Conservation (phyloP, 306 rosid genomes). For the Vicia sativa region DNA sequence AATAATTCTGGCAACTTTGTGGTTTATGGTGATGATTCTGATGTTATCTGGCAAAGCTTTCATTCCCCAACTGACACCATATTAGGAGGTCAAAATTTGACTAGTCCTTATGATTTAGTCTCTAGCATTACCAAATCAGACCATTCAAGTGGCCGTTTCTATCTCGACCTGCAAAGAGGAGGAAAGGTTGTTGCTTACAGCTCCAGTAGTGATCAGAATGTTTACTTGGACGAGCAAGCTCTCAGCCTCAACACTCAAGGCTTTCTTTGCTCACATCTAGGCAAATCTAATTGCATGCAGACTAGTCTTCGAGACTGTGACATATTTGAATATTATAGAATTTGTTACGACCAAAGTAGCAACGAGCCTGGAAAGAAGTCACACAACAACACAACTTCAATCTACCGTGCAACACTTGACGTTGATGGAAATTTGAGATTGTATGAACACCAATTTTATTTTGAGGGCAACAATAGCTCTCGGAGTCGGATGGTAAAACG, state of each 20-base stretch:
- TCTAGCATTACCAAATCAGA: constrained; percentile 33
- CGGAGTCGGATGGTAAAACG: background rate
- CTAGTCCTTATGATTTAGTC: rapidly evolving
- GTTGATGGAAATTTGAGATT: constrained; percentile 43
- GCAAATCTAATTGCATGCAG: rapidly evolving
- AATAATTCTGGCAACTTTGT: constrained; percentile 49
- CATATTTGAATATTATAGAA: too few species aligned
- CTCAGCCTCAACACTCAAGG: constrained; percentile 15
- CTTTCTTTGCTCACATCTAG: constrained; percentile 5
- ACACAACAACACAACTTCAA: background rate
- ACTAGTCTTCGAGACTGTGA: too few species aligned
- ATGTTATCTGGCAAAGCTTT: constrained; percentile 42
- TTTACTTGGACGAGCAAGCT: background rate
- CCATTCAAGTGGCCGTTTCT: constrained; percentile 38
- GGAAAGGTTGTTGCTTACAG: constrained; percentile 32
- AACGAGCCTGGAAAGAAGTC: background rate
- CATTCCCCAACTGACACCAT: constrained; percentile 40
- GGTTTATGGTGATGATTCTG: constrained; percentile 9
- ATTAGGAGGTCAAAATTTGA: constrained; percentile 42
- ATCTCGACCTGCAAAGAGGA: rapidly evolving
- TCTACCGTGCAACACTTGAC: constrained; percentile 45
- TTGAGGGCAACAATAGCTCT: constrained; percentile 7
- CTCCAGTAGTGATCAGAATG: background rate
- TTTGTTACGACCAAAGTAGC: background rate
- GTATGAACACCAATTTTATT: constrained; percentile 41